Base-by-base conservation (phyloP, 2,329 filamentous ascomycete species). In the Drechmeria coniospora region DNA sequence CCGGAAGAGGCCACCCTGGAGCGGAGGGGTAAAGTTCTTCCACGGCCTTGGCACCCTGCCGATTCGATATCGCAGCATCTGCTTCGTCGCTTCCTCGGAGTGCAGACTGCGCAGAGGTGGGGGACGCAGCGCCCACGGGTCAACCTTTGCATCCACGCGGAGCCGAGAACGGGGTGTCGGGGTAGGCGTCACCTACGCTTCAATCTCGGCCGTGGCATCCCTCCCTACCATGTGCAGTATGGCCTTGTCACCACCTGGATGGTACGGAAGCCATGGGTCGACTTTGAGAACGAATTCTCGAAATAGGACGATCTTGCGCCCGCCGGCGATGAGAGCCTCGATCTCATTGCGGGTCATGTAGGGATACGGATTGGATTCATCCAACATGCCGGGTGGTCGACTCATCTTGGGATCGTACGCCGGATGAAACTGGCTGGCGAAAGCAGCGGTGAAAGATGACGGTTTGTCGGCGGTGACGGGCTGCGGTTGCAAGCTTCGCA, bases 191-290 rank as follows among this genome's bases (percentile, higher is more conserved):
- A 7, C 77, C 27, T 66, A 94, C 82, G 77, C 81, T 51, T 78
- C 82, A 35, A 95, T 76, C 55, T 95, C 90, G 51, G 94, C 86
- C 8, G 87, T 94, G 27, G 83, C 87, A 69, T 93, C 84, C 54
- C 79, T 73, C 35, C 84, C 84, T 34, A 95, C 71, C 83, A 94
- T 90, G 49, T 98, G 90, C 49, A 73, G 62, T 38, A 98, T 92
- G 30, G 87, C 71, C 55, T 84, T 90, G 43, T 87, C 76, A 41
- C 90, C 90, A 32, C 90, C 90, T 9, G 90, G 90, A 45, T 95
- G 90, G 46, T 80, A 94, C 29, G 72, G 72, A 28, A 92, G 59
- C 82, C 84, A 98, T 21, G 77, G 66, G 51, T 95, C 87, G 18
- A 83, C 74, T 56, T 84, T 93, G 40, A 95, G 55, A 8, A 94